phyloP scores from a whole-genome alignment of 345 rosid species.

The Acer campestre region DNA sequence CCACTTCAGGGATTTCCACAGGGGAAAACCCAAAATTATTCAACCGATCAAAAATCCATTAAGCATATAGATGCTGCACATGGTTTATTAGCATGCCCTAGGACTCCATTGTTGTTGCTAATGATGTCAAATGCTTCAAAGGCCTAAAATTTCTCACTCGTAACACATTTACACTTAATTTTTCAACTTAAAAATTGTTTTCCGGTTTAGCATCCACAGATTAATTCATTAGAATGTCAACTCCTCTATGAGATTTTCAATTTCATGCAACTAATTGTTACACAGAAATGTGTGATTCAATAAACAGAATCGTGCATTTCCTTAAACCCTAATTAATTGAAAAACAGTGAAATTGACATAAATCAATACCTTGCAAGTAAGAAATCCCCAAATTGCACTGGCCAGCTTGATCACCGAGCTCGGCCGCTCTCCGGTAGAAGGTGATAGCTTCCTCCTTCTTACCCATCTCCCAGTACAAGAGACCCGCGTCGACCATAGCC shows the following conservation, averaged over 20 bases:
- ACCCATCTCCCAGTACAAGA: slow-evolving; percentile 83
- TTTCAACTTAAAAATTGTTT: no score
- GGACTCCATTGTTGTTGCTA: not conserved
- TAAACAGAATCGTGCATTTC: not conserved
- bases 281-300: not conserved
- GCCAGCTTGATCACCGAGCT: slow-evolving; percentile 72
- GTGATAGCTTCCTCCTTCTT: slow-evolving; percentile 53
- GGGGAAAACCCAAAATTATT: not conserved
- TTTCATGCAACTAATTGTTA: no score
- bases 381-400: slow-evolving; percentile 86
- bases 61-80: not conserved
- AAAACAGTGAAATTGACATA: not conserved
- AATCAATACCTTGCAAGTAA: slow-evolving; percentile 65
- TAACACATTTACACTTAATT: no score
- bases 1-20: not conserved
- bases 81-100: not conserved
- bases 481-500: slow-evolving; percentile 98
- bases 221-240: no score
- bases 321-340: not conserved
- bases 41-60: not conserved
- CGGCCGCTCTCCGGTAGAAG: slow-evolving; percentile 72
- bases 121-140: not conserved
- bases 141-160: not conserved
- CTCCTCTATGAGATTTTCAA: no score
- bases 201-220: no score